Percentiles rank a stretch among this genome's conserved stretches.
These are phyloP conservation scores for Cadophora gregata DNA, from an alignment of 2,329 filamentous ascomycete species.

Conservation along the genomic window DNA sequence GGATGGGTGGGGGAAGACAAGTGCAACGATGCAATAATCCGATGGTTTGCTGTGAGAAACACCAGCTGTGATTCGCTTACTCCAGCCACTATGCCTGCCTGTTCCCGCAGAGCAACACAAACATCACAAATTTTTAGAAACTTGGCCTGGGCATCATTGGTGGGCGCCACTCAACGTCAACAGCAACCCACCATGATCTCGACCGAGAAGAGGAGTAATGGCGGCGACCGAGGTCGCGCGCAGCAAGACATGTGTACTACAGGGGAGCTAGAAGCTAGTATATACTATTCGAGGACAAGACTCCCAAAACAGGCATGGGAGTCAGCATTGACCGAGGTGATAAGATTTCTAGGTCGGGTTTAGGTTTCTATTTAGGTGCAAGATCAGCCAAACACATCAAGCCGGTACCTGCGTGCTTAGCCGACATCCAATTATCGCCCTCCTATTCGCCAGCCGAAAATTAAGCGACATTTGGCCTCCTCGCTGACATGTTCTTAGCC, in stretches of 20 bases:
- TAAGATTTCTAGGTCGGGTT: conserved; percentile 4
- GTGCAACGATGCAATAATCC: not conserved
- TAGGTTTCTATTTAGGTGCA: not conserved
- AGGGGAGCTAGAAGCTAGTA: not conserved
- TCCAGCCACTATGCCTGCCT: not conserved
- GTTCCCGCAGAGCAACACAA: not conserved
- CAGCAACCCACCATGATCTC: not conserved
- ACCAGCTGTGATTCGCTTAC: conserved; percentile 2
- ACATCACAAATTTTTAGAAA: not conserved
- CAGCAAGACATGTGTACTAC: not conserved
- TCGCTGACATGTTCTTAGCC: not conserved
- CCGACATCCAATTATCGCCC: not conserved
- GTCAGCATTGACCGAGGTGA: not conserved
- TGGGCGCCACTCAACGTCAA: conserved; percentile 6
- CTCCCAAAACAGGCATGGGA: not conserved
- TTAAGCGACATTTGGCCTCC: conserved; percentile 1
- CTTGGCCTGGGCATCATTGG: not conserved
- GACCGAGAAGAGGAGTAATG: not conserved
- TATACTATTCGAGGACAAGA: not conserved
- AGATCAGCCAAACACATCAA: conserved; percentile 2
- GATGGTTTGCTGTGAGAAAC: not conserved
- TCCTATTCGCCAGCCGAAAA: not conserved
- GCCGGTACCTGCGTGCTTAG: conserved; percentile 7
- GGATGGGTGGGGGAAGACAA: not conserved
- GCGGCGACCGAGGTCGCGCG: not conserved